These are phyloP conservation scores for Hypoxylon sp. DNA, from an alignment of 2,329 filamentous ascomycete genomes.

Conservation along the genomic window DNA sequence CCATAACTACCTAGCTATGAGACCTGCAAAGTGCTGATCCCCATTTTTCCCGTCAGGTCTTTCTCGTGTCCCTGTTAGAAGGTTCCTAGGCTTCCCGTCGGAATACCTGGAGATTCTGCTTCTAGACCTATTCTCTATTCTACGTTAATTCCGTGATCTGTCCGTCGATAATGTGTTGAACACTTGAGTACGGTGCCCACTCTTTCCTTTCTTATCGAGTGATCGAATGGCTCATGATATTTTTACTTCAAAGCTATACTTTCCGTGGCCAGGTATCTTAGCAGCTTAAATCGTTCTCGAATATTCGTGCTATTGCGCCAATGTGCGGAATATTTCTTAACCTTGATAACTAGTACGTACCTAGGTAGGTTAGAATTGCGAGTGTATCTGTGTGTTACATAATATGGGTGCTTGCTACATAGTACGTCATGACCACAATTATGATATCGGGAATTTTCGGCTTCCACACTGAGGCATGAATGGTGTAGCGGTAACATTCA, in stretches of 20 bases:
- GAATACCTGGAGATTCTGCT: neutral
- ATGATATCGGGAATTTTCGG: too few species aligned
- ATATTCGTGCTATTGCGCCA: neutral
- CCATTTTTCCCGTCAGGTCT: too few species aligned
- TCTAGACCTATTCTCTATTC: neutral
- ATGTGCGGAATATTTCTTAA: too few species aligned
- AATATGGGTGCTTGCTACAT: too few species aligned
- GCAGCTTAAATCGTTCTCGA: neutral
- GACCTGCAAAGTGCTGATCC: neutral
- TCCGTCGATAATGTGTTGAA: neutral
- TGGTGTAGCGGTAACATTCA: constrained; percentile 40
- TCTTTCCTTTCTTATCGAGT: neutral
- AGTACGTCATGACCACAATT: too few species aligned
- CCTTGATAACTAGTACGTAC: neutral
- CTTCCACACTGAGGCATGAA: too few species aligned
- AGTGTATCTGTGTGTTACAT: too few species aligned
- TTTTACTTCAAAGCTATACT: too few species aligned
- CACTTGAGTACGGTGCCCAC: neutral
- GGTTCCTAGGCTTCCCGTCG: neutral
- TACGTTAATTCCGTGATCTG: neutral
- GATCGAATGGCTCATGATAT: neutral
- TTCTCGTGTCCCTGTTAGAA: neutral
- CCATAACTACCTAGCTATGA: neutral
- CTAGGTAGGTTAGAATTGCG: too few species aligned
- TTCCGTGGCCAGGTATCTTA: too few species aligned